Percentiles rank a stretch among this genome's conserved stretches.
These are phyloP conservation scores for Exophiala dermatitidis DNA, from an alignment of 2,329 filamentous ascomycete genomes.

Conservation along the genomic window DNA sequence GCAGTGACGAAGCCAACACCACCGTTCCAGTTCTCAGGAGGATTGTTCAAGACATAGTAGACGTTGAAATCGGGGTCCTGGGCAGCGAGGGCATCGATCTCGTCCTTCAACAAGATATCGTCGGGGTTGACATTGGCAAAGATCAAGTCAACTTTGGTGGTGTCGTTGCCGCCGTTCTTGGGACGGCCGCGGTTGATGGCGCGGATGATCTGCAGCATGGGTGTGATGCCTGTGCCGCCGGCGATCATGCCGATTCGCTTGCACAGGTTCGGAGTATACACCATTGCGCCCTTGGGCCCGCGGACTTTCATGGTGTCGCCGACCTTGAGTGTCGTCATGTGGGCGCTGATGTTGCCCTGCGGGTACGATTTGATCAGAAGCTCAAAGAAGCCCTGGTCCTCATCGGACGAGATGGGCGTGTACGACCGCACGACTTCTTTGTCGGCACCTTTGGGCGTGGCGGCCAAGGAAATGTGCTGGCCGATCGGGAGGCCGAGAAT, in stretches of 20 bases:
- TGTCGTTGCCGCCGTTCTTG: slow-evolving; percentile 61
- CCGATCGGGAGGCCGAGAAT: slow-evolving; percentile 96
- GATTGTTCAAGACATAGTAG: slow-evolving; percentile 95
- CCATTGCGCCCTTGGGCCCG: slow-evolving; percentile 95
- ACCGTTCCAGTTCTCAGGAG: slow-evolving; percentile 82
- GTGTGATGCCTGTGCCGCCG: slow-evolving; percentile 93
- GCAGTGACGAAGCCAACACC: slow-evolving; percentile 90
- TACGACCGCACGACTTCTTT: slow-evolving; percentile 89
- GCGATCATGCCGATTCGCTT: slow-evolving; percentile 96
- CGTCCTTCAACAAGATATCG: slow-evolving; percentile 89
- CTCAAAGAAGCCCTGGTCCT: slow-evolving; percentile 86
- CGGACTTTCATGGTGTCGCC: slow-evolving; percentile 84
- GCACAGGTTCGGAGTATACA: slow-evolving; percentile 95
- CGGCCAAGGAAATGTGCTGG: slow-evolving; percentile 96
- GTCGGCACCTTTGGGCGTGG: slow-evolving; percentile 63
- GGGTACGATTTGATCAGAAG: slow-evolving; percentile 97
- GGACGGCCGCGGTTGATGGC: slow-evolving; percentile 75
- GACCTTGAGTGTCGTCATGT: slow-evolving; percentile 74
- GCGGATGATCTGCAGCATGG: slow-evolving; percentile 93
- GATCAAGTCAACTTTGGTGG: slow-evolving; percentile 84
- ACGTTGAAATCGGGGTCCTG: slow-evolving; percentile 77
- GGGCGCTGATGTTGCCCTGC: slow-evolving; percentile 92
- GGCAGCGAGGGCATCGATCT: slow-evolving; percentile 69
- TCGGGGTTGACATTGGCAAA: slow-evolving; percentile 93
- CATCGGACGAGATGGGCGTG: slow-evolving; percentile 83